Evolutionary conservation across 768 basidiomycete genomes (phyloP).

Genomic region (Termitomyces sp.): DNA sequence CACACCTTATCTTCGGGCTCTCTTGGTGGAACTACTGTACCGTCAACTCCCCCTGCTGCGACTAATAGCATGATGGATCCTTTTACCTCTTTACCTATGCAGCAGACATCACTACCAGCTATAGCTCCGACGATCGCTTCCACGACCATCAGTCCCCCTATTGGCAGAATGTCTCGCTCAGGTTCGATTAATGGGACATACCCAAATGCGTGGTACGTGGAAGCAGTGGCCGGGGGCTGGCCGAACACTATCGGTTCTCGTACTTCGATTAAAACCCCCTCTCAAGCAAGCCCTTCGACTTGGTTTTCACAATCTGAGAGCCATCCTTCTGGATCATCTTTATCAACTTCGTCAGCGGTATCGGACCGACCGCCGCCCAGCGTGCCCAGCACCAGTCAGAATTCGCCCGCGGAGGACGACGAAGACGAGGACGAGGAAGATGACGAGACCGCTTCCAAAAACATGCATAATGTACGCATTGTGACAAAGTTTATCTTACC

Average conservation of each 20-base stretch:
- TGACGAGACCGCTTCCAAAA: slow-evolving; percentile 21
- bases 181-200: slow-evolving; percentile 47
- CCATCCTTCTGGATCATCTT: slow-evolving; percentile 12
- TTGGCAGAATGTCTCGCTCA: slow-evolving; percentile 54
- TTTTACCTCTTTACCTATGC: slow-evolving; percentile 14
- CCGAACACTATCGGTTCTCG: slow-evolving; percentile 7
- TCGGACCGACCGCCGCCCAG: slow-evolving; percentile 21
- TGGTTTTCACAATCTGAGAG: slow-evolving; percentile 17
- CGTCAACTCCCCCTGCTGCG: slow-evolving; percentile 12
- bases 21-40: slow-evolving; percentile 17
- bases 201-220: slow-evolving; percentile 29
- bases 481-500: background rate
- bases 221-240: slow-evolving; percentile 22
- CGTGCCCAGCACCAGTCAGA: slow-evolving; percentile 26
- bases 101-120: slow-evolving; percentile 16
- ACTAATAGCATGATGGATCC: slow-evolving; percentile 13
- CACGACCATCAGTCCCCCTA: slow-evolving; percentile 25
- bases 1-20: slow-evolving; percentile 38
- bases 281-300: slow-evolving; percentile 7
- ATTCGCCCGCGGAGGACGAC: slow-evolving; percentile 41
- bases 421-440: slow-evolving; percentile 37
- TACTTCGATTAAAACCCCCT: background rate
- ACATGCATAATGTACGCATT: slow-evolving; percentile 12
- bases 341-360: slow-evolving; percentile 17
- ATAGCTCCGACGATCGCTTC: slow-evolving; percentile 9